A percentile compares a stretch with the other conserved stretches of the same genome.
Conservation (phyloP, 768 basidiomycete genomes). For the Mycena galericulata region DNA sequence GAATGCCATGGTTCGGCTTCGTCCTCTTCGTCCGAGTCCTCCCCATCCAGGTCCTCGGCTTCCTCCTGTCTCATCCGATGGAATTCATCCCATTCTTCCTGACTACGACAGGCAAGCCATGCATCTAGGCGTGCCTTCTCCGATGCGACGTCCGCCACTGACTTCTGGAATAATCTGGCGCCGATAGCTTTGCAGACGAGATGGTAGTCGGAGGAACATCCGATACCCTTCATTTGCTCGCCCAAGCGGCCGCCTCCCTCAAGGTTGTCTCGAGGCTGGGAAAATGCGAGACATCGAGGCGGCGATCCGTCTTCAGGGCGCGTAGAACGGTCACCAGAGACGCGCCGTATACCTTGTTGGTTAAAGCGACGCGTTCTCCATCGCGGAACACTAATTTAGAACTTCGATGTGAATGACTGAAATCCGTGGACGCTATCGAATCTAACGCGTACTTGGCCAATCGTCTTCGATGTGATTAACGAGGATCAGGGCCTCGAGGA, state of each 20-base stretch:
- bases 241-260: conserved; percentile 41
- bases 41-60: conserved; percentile 36
- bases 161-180: conserved; percentile 42
- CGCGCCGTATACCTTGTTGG: conserved; percentile 51
- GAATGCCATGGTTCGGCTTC: conserved; percentile 28
- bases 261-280: conserved; percentile 50
- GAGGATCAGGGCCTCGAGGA: conserved; percentile 49
- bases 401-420: background rate
- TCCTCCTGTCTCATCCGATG: conserved; percentile 26
- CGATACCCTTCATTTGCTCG: conserved; percentile 38
- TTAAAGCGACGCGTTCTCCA: conserved; percentile 43
- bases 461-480: conserved; percentile 46
- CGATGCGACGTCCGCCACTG: conserved; percentile 36
- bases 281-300: conserved; percentile 45
- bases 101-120: conserved; percentile 39
- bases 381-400: conserved; percentile 47
- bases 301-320: conserved; percentile 44
- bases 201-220: conserved; percentile 41
- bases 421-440: background rate
- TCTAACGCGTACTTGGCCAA: conserved; percentile 47
- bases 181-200: conserved; percentile 51
- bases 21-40: conserved; percentile 34
- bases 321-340: conserved; percentile 47
- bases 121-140: conserved; percentile 46
- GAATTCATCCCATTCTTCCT: conserved; percentile 16